phyloP scores from a whole-genome alignment of 164 flowering plant species.

The Umbellularia californica region DNA sequence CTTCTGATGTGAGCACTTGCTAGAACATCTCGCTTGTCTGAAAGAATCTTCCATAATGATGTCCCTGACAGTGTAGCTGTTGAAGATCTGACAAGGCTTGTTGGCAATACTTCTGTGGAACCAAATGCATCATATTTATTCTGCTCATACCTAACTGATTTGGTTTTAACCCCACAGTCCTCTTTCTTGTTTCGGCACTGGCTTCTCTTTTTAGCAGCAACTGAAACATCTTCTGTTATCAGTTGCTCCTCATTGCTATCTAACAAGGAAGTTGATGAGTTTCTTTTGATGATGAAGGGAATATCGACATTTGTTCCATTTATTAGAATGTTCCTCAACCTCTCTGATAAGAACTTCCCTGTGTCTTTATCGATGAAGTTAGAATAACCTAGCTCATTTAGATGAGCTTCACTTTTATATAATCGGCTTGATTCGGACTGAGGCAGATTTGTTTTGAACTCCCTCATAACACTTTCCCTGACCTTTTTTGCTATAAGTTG shows the following conservation, averaged over 20 bases:
- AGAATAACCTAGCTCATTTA: constrained; percentile 49
- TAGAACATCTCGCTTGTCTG: constrained; percentile 72
- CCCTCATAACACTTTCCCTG: constrained; percentile 58
- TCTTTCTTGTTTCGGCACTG: constrained; percentile 31
- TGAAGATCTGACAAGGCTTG: constrained; percentile 75
- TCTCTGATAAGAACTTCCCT: constrained; percentile 63
- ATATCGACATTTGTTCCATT: constrained; percentile 29
- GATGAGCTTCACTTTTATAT: constrained; percentile 57
- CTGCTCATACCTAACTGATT: constrained; percentile 63
- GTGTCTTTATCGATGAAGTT: constrained; percentile 62
- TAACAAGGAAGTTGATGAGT: constrained; percentile 30
- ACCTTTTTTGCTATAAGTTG: constrained; percentile 53
- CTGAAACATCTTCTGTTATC: constrained; percentile 22
- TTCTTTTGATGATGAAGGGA: constrained; percentile 19
- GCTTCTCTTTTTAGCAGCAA: constrained; percentile 18
- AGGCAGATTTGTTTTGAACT: constrained; percentile 45
- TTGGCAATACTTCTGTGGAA: constrained; percentile 52
- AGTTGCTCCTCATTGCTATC: constrained; percentile 23
- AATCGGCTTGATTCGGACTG: constrained; percentile 83
- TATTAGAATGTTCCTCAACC: constrained; percentile 59
- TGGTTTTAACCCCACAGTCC: constrained; percentile 40
- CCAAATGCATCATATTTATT: constrained; percentile 27
- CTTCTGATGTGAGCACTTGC: constrained; percentile 84
- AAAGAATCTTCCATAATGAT: constrained; percentile 87
- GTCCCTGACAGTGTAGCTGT: constrained; percentile 93